Evolutionary conservation across 1,284 basidiomycete species (phyloP), one percentile per base, ranked within the genome.

Genomic region (Leccinum solheimii): DNA sequence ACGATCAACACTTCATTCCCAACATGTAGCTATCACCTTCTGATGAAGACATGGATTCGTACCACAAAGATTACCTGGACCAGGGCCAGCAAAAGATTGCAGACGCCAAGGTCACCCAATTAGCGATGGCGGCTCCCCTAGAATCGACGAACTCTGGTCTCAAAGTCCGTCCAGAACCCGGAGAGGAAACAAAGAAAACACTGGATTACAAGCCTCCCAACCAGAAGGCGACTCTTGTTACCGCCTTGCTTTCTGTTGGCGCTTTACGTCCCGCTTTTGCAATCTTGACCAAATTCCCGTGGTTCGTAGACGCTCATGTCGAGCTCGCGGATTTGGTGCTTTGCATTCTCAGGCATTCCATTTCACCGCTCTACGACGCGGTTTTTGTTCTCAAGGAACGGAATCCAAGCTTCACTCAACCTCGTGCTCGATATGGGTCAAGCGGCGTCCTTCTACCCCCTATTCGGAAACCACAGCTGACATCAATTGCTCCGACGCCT

Each of bases 51-150:
- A 92, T 97, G 91, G 82, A 83, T 27, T 79, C 79, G 53, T 81
- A 88, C 30, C 83, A 83, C 60, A 81, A 86, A 62, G 84, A 88
- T 59, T 95, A 95, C 75, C 70, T 87, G 36, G 81, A 82, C 2
- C 83, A 85, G 54, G 83, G 94, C 49, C 81, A 88, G 45, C 78
- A 85, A 66, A 85, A 86, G 60, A 86, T 89, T 58, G 80, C 82
- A 21, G 86, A 79, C 52, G 91, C 86, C 9, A 90, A 88, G 63
- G 80, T 85, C 61, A 98, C 92, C 68, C 90, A 92, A 38, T 80
- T 96, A 19, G 90, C 94, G 0, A 91, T 94, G 85, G 94, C 96
- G 19, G 95, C 93, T 1, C 92, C 97, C 1, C 79, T 98, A 16
- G 88, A 91, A 63, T 90, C 91, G 14, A 62, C 77, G 55, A 67